Evolutionary conservation across 345 rosid genomes (phyloP), one percentile per base, ranked within the genome.

Genomic region (Moricandia arvensis): DNA sequence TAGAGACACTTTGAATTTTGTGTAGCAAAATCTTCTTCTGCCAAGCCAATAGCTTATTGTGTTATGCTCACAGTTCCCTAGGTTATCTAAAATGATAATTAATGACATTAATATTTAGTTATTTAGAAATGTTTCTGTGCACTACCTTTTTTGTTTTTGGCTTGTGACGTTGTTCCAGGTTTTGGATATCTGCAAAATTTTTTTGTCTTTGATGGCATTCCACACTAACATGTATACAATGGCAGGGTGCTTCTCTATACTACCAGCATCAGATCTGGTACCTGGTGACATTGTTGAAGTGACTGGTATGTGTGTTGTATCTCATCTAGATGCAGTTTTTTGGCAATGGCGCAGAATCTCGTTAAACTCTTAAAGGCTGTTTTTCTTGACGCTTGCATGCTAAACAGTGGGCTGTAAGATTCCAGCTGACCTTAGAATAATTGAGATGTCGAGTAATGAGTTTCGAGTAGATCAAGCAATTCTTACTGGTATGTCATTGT

Each of bases 381-480:
- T n/a, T 47, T 66, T 81, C 69, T 71, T 80, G 64, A 65, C 29
- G 68, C 67, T 30, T 74, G 58, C 27, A 51, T 71, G 66, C 57
- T 55, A 54, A 82, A 75, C 63, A 95, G 98, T 92, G 84, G 98
- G 99, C 73, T 87, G 98, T 87, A 95, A 95, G 87, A 85, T 95
- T 82, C 99, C 99, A 60, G 98, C 99, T 82, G 99, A 95, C 82
- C 80, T 95, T 86, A 90, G 99, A 82, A 85, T 90, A 90, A 84
- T 95, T 77, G 99, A 95, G 88, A 92, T 88, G 93, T 80, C 91
- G 53, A 92, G 93, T 78, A 86, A 86, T 81, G 91, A 85, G 72
- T 85, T 95, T 65, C 90, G 97, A 62, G 94, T 90, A 77, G 99
- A 95, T 87, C 99, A 95, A 86, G 99, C 99, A 73, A 92, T 95